Evolutionary conservation across 768 basidiomycete genomes (phyloP).

Genomic region (Pisolithus microcarpus): DNA sequence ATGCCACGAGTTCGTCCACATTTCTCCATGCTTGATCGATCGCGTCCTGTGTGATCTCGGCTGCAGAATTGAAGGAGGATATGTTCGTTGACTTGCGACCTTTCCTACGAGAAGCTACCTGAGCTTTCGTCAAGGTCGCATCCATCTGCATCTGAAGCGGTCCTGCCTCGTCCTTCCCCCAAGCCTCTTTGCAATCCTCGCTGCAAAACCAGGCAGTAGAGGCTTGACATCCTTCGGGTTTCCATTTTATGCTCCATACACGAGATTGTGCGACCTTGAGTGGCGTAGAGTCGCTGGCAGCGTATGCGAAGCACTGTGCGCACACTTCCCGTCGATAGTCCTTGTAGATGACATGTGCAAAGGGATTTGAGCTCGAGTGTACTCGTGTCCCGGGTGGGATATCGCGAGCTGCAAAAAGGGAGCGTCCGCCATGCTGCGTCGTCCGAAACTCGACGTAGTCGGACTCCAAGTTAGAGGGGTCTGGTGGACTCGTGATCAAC

Average conservation of each 20-base stretch:
- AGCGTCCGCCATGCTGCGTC: conserved; percentile 46
- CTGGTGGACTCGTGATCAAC: not conserved
- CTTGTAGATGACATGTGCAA: conserved; percentile 51
- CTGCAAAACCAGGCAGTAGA: conserved; percentile 54
- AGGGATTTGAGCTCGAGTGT: conserved; percentile 41
- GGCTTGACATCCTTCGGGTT: conserved; percentile 15
- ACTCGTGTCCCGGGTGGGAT: conserved; percentile 40
- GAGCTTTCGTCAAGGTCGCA: conserved; percentile 31
- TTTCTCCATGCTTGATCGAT: conserved; percentile 43
- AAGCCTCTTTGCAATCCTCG: conserved; percentile 37
- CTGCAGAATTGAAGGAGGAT: conserved; percentile 7
- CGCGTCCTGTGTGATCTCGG: conserved; percentile 29
- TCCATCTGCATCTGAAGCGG: conserved; percentile 27
- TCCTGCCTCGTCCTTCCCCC: conserved; percentile 33
- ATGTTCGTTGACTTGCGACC: conserved; percentile 12
- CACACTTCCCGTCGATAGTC: conserved; percentile 64
- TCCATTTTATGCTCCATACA: conserved; percentile 40
- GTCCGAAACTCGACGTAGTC: conserved; percentile 18
- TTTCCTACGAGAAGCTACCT: conserved; percentile 21
- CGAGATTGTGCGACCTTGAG: conserved; percentile 16
- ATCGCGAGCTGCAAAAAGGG: conserved; percentile 39
- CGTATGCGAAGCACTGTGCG: conserved; percentile 56
- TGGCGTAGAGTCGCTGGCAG: conserved; percentile 24
- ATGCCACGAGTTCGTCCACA: conserved; percentile 28
- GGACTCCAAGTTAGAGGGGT: not conserved